Percentiles rank a stretch among this genome's conserved stretches.
Conservation (phyloP, 495 filamentous ascomycete genomes). For the Neurospora sp. region DNA sequence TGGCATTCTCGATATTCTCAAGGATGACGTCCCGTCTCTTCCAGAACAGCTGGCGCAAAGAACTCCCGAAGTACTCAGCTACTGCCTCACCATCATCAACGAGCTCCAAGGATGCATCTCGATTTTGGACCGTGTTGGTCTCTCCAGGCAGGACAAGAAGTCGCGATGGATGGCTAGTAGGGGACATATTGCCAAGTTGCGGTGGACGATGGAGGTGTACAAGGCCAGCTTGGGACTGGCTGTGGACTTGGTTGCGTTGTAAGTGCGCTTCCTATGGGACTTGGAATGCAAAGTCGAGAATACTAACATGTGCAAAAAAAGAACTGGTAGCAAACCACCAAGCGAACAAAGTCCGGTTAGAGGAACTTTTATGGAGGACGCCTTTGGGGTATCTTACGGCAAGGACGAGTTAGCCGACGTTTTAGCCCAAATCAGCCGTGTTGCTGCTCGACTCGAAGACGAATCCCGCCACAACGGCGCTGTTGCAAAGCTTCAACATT, state of each 20-base stretch:
- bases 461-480: constrained; percentile 26
- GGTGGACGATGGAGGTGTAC: constrained; percentile 27
- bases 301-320: neutral
- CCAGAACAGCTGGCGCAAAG: constrained; percentile 25
- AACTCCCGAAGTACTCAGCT: constrained; percentile 26
- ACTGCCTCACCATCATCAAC: constrained; percentile 24
- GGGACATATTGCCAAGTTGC: constrained; percentile 23
- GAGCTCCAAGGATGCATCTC: constrained; percentile 26
- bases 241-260: constrained; percentile 32
- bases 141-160: constrained; percentile 30
- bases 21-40: constrained; percentile 32
- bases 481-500: constrained; percentile 22
- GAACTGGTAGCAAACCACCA: neutral
- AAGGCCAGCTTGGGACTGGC: constrained; percentile 30
- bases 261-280: neutral
- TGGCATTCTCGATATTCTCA: constrained; percentile 31
- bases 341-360: neutral
- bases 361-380: neutral
- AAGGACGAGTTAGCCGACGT: constrained; percentile 7
- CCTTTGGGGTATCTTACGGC: neutral
- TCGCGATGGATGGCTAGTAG: constrained; percentile 28
- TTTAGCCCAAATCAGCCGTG: constrained; percentile 4
- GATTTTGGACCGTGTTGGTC: constrained; percentile 14
- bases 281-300: neutral
- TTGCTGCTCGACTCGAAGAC: constrained; percentile 1